A percentile compares a stretch with the other conserved stretches of the same genome.
Evolutionary conservation across 495 filamentous ascomycete species (phyloP).

Genomic region (Talaromyces thailandensis): DNA sequence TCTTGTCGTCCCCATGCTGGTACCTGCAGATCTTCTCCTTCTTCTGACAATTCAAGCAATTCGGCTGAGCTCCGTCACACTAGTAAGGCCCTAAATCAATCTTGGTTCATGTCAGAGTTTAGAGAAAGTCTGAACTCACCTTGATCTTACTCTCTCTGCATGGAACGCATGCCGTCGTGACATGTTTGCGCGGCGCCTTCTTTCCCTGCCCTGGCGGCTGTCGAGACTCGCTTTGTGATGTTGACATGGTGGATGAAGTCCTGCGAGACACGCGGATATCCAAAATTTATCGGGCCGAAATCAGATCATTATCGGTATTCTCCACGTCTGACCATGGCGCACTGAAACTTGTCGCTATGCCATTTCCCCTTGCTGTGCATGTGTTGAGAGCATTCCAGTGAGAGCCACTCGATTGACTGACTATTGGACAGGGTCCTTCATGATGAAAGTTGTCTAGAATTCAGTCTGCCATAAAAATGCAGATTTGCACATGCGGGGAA

Average conservation of each 20-base stretch:
- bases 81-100: conserved; percentile 8
- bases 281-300: background rate
- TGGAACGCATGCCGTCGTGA: conserved; percentile 40
- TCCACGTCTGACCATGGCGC: background rate
- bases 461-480: background rate
- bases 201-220: conserved; percentile 21
- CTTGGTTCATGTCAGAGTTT: conserved; percentile 3
- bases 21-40: conserved; percentile 40
- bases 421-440: background rate
- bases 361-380: background rate
- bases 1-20: conserved; percentile 40
- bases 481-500: conserved; percentile 1
- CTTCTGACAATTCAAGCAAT: conserved; percentile 40
- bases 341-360: background rate
- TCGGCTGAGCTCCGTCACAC: conserved; percentile 37
- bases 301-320: background rate
- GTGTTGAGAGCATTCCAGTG: background rate
- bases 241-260: conserved; percentile 1
- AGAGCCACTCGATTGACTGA: background rate
- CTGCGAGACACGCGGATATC: background rate
- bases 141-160: conserved; percentile 43
- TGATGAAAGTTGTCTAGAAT: background rate
- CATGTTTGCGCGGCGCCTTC: conserved; percentile 32
- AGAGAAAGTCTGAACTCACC: conserved; percentile 16
- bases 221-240: background rate